Percentiles rank a stretch among this genome's conserved stretches.
phyloP scores from a whole-genome alignment of 805 yeast genomes.

The Barnettozyma salicaria region DNA sequence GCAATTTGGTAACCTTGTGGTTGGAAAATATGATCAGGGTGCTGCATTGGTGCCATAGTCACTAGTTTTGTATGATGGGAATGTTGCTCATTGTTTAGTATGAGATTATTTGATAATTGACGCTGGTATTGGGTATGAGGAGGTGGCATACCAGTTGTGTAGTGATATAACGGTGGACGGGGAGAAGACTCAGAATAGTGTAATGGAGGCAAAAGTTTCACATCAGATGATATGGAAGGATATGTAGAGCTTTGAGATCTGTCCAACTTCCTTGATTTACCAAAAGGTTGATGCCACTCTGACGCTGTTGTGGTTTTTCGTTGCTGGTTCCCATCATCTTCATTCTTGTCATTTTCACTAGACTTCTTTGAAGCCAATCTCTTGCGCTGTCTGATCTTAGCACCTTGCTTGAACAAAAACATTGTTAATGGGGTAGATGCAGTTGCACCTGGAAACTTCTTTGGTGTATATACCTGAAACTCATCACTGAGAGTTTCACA shows the following conservation, averaged over 20 bases:
- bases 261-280: background rate
- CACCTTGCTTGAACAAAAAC: conserved; percentile 29
- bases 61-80: no score
- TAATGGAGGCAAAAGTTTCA: background rate
- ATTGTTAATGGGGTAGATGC: conserved; percentile 26
- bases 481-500: conserved; percentile 15
- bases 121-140: background rate
- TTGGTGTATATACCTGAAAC: conserved; percentile 27
- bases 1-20: no score
- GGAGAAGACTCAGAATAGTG: background rate
- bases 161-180: background rate
- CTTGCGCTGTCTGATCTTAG: conserved; percentile 28
- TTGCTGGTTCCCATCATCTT: background rate
- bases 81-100: no score
- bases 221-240: background rate
- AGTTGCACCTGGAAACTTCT: conserved; percentile 29
- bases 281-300: background rate
- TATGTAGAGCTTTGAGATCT: no score
- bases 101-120: no score
- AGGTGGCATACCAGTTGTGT: background rate
- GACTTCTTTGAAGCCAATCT: conserved; percentile 29
- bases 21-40: no score
- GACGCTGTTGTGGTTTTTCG: conserved; percentile 30
- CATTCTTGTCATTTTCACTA: background rate
- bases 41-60: no score